Base-by-base conservation (phyloP, 768 basidiomycete species). In the Xerocomellus dryophilus region DNA sequence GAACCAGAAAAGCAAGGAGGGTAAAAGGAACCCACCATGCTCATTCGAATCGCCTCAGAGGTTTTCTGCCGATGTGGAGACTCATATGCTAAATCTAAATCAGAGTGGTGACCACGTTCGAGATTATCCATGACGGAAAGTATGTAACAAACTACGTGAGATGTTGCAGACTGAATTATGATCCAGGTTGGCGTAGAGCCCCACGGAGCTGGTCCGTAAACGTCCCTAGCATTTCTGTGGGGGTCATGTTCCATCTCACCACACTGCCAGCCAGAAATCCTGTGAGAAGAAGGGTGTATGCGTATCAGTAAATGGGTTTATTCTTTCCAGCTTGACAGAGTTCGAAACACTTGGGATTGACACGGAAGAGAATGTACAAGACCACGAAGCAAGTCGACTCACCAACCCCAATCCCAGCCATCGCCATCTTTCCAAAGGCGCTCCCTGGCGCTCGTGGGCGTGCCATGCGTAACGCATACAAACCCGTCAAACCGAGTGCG, bases 381-480 rank as follows among this genome's bases (percentile, higher is more conserved):
- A 38, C n/a, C 9, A 41, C 32, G 11, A 54, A 40, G 32, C 17
- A 42, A 9, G 32, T 34, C 18, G 32, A 67, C 78, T 66, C 63
- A 86, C 86, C 81, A 54, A 86, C 63, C 11, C 88, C 88, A 4
- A 88, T 57, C 3, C 81, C 83, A 5, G 76, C 83, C 61, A 88
- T 74, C 47, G 86, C 72, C 36, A 76, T 73, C 66, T 87, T 89
- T 52, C 86, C 85, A 25, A 76, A 63, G 5, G 76, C 67, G 2
- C 80, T 81, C 6, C 87, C 86, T 8, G 82, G 85, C 11, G 84
- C 84, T 40, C 75, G 74, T 23, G 78, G 75, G 43, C 88, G 82
- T 25, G 86, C 79, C 73, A 81, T 78, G 66, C 78, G 77, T 25
- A 90, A 68, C 2, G 88, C 86, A 64, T 90, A 89, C 23, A 83